These are phyloP conservation scores for Panicum hallii DNA, from an alignment of 202 grass and related monocot species.

Conservation along the genomic window DNA sequence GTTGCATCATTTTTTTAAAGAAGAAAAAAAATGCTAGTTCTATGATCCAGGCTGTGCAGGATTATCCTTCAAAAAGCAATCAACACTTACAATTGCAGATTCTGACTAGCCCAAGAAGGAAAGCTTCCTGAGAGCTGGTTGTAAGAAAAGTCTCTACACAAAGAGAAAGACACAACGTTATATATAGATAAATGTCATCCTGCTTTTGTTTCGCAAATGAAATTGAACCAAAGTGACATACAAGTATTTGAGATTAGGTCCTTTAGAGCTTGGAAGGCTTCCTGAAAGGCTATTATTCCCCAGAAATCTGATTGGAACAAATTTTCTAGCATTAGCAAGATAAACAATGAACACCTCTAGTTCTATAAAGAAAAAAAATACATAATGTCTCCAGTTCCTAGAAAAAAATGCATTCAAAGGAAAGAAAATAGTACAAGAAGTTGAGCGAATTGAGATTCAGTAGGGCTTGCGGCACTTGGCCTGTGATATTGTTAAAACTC, in stretches of 20 bases:
- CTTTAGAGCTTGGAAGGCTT: conserved; percentile 68
- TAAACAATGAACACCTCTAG: too few relatives aligned
- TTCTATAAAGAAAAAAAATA: too few relatives aligned
- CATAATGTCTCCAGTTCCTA: too few relatives aligned
- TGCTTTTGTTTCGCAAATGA: conserved; percentile 25
- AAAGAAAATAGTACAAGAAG: conserved; percentile 61
- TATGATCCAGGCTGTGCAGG: too few relatives aligned
- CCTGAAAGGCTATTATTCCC: conserved; percentile 87
- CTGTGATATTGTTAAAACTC: conserved; percentile 95
- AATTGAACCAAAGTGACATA: conserved; percentile 39
- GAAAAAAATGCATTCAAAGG: background rate
- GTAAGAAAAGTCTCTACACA: conserved; percentile 84
- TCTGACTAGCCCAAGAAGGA: conserved; percentile 65
- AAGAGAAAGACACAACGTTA: background rate
- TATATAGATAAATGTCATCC: conserved; percentile 25
- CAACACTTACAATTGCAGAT: conserved; percentile 69
- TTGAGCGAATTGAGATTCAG: conserved; percentile 53
- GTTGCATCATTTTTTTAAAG: too few relatives aligned
- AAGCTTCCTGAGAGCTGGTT: conserved; percentile 75
- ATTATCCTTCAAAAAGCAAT: background rate
- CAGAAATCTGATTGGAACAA: conserved; percentile 48
- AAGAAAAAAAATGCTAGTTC: too few relatives aligned
- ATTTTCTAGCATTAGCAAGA: too few relatives aligned
- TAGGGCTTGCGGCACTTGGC: conserved; percentile 60
- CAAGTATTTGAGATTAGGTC: conserved; percentile 54